These are phyloP conservation scores for Nakazawaea populi DNA, from an alignment of 805 yeast genomes.

Conservation along the genomic window DNA sequence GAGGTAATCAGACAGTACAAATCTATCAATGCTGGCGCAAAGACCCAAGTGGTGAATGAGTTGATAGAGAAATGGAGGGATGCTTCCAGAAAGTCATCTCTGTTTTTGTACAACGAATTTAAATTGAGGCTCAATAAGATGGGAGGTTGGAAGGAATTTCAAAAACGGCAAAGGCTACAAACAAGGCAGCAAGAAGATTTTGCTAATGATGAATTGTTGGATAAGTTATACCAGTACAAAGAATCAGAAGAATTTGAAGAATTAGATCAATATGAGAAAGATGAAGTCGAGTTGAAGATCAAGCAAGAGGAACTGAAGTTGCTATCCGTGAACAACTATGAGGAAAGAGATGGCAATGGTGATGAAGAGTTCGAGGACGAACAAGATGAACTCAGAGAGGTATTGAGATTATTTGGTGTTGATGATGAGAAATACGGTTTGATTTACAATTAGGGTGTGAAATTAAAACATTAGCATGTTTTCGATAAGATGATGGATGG, in stretches of 20 bases:
- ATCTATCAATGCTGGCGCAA: not conserved
- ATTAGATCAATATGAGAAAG: conserved; percentile 3
- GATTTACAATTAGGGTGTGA: conserved; percentile 2
- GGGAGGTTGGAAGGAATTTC: conserved; percentile 7
- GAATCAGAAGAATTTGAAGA: not conserved
- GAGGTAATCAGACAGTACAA: conserved; percentile 3
- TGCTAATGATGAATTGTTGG: not conserved
- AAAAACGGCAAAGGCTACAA: not conserved
- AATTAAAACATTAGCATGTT: not conserved
- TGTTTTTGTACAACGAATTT: conserved; percentile 3
- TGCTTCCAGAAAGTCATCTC: not conserved
- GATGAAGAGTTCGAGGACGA: conserved; percentile 3
- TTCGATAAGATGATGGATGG: not conserved
- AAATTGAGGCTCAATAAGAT: not conserved
- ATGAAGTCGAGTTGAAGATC: not conserved
- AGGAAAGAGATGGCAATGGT: not conserved
- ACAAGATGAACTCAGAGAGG: conserved; percentile 2
- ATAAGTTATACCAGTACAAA: not conserved
- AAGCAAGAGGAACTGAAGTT: not conserved
- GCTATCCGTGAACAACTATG: not conserved
- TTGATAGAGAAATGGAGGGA: conserved; percentile 4
- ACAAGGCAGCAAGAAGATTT: not conserved
- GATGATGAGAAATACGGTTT: conserved; percentile 4
- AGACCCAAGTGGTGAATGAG: not conserved
- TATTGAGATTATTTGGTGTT: conserved; percentile 3